A percentile compares a stretch with the other conserved stretches of the same genome.
Evolutionary conservation across 2,329 filamentous ascomycete species (phyloP).

Genomic region (Sclerotinia borealis): DNA sequence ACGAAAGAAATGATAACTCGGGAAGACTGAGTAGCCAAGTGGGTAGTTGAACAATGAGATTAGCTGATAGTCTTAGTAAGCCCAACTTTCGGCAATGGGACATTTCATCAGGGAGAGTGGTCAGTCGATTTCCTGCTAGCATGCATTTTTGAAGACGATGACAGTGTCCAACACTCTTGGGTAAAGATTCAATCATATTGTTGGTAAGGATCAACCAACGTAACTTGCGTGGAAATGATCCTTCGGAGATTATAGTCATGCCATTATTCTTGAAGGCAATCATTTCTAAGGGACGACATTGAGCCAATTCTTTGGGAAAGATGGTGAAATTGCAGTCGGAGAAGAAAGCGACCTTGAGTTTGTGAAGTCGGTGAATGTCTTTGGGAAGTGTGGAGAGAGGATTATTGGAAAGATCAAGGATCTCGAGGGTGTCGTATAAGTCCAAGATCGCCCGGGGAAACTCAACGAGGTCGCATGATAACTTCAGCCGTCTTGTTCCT

Average conservation of each 20-base stretch:
- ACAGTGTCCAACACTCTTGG: conserved; percentile 39
- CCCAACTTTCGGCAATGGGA: conserved; percentile 39
- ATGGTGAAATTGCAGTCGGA: conserved; percentile 40
- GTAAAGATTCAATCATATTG: conserved; percentile 38
- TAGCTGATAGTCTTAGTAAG: conserved; percentile 40
- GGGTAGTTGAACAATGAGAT: conserved; percentile 37
- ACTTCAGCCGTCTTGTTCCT: conserved; percentile 27
- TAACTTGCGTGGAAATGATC: conserved; percentile 37
- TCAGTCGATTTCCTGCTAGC: conserved; percentile 42
- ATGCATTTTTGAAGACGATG: conserved; percentile 42
- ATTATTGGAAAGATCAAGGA: conserved; percentile 44
- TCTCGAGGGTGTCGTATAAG: conserved; percentile 38
- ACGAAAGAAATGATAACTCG: conserved; percentile 41
- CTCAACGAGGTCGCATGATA: conserved; percentile 22
- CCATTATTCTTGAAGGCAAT: conserved; percentile 43
- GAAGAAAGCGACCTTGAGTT: conserved; percentile 42
- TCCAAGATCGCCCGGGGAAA: conserved; percentile 39
- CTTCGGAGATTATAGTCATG: conserved; percentile 39
- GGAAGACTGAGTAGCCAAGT: conserved; percentile 41
- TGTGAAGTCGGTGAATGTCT: conserved; percentile 36
- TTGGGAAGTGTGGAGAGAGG: conserved; percentile 38
- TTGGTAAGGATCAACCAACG: conserved; percentile 45
- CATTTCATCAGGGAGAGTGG: conserved; percentile 38
- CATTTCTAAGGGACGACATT: conserved; percentile 43
- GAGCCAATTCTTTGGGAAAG: conserved; percentile 39